Evolutionary conservation across 2,329 filamentous ascomycete species (phyloP).

Genomic region (Phyllosticta paracitricarpa): DNA sequence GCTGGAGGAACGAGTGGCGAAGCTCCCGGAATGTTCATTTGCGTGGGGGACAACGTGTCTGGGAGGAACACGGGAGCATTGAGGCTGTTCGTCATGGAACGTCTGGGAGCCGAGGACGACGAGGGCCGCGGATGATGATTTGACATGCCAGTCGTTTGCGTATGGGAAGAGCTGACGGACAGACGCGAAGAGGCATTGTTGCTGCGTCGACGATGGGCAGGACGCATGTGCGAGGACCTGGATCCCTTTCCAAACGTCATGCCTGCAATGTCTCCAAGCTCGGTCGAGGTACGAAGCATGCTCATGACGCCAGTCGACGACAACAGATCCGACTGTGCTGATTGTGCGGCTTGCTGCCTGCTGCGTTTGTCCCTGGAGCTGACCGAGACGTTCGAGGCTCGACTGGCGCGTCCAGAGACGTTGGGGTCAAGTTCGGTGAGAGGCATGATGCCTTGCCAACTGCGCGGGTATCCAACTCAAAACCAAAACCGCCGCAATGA

Average conservation of each 20-base stretch:
- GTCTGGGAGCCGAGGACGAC: conserved; percentile 29
- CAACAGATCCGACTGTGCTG: conserved; percentile 20
- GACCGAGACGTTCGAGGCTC: conserved; percentile 36
- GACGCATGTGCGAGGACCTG: conserved; percentile 27
- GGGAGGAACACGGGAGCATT: conserved; percentile 32
- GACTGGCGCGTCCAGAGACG: conserved; percentile 37
- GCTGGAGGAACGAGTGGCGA: conserved; percentile 20
- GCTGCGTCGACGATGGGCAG: conserved; percentile 22
- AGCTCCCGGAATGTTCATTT: conserved; percentile 22
- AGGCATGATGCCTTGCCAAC: conserved; percentile 30
- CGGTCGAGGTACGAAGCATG: conserved; percentile 41
- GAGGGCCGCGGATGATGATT: conserved; percentile 28
- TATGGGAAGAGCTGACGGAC: conserved; percentile 32
- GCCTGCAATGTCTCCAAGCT: conserved; percentile 36
- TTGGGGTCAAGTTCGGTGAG: conserved; percentile 35
- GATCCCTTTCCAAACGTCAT: conserved; percentile 28
- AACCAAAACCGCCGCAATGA: neutral
- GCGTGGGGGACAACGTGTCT: conserved; percentile 26
- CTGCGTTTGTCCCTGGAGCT: conserved; percentile 21
- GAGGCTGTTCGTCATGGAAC: conserved; percentile 32
- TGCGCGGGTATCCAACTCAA: conserved; percentile 7
- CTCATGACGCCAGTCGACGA: conserved; percentile 32
- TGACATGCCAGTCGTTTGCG: conserved; percentile 32
- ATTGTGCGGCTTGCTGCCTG: conserved; percentile 15
- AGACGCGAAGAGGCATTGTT: conserved; percentile 26